Evolutionary conservation across 345 rosid genomes (phyloP), one percentile per base, ranked within the genome.

Genomic region (Noccaea bulbosa): DNA sequence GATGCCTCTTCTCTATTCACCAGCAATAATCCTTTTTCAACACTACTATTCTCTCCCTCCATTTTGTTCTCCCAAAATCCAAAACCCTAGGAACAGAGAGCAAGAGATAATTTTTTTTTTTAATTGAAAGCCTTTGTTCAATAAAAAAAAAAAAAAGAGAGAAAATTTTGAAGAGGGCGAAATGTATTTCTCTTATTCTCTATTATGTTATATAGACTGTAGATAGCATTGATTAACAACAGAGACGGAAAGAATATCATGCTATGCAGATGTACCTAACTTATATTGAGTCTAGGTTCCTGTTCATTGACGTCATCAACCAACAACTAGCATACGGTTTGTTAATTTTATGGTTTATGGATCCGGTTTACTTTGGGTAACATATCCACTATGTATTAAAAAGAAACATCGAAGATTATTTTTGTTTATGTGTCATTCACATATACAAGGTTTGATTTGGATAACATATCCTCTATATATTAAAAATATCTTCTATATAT

Each of bases 11-110:
- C 68, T 11, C 3, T 43, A 1, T 50, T 59, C 22, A 8, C 68
- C 41, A 60, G 5, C 14, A 74, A 52, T 11, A 67, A 60, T 44
- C 63, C 73, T 74, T 58, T 74, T 63, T 74, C 63, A 20, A 65
- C 38, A 48, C 16, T 46, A 48, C 16, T 60, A 35, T 56, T 37
- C 1, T 34, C 68, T 59, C 35, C 73, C 41, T 60, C 62, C 78
- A 74, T 67, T 20, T 58, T 44, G 62, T 39, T 54, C 56, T n/a
- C n/a, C n/a, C n/a, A n/a, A n/a, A n/a, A 57, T 43, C 46, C 38
- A 35, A 58, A 11, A 52, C 30, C 47, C 15, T 7, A 24, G 10
- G 51, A 52, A 40, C 70, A 16, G 44, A 50, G 20, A 39, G 32
- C 9, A 32, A n/a, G n/a, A n/a, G n/a, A n/a, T n/a, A n/a, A n/a